Conservation (phyloP, 2,329 filamentous ascomycete genomes). For the Tolypocladium nubicola region DNA sequence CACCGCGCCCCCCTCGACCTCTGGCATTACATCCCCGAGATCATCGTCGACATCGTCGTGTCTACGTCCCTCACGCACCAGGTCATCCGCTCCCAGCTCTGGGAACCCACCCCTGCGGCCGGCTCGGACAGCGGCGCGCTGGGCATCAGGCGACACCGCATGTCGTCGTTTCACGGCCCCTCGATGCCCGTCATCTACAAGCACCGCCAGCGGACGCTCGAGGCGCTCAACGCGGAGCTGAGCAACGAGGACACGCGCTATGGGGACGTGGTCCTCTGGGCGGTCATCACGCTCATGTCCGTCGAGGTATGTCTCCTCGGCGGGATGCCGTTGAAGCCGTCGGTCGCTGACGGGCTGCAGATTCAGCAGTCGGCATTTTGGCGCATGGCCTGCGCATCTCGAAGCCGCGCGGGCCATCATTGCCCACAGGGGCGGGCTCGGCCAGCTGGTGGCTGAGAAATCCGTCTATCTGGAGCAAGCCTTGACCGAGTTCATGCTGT, state of each 20-base stretch:
- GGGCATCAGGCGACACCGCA: not conserved
- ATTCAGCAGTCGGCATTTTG: constrained; percentile 8
- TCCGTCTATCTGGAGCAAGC: too few species aligned
- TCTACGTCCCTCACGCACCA: constrained; percentile 4
- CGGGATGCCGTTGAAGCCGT: not conserved
- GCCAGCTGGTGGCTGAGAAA: too few species aligned
- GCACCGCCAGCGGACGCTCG: constrained; percentile 2
- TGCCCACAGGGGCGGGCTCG: not conserved
- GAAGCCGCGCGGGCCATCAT: constrained; percentile 6
- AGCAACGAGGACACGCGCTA: constrained; percentile 1
- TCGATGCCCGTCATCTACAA: constrained; percentile 3
- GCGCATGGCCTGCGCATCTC: constrained; percentile 5
- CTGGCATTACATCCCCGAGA: constrained; percentile 5
- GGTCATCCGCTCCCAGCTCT: constrained; percentile 1
- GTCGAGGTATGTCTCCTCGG: not conserved
- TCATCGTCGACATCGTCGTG: constrained; percentile 3
- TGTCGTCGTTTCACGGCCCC: constrained; percentile 1
- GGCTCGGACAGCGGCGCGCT: not conserved
- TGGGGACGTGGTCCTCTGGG: constrained; percentile 1
- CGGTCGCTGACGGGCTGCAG: not conserved
- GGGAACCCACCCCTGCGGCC: not conserved
- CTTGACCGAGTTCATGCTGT: too few species aligned
- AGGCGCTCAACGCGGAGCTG: constrained; percentile 2
- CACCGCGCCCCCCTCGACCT: not conserved
- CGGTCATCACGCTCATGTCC: constrained; percentile 2